These are phyloP conservation scores for Paecilomyces fulvus DNA, from an alignment of 2,329 filamentous ascomycete genomes.

Conservation along the genomic window DNA sequence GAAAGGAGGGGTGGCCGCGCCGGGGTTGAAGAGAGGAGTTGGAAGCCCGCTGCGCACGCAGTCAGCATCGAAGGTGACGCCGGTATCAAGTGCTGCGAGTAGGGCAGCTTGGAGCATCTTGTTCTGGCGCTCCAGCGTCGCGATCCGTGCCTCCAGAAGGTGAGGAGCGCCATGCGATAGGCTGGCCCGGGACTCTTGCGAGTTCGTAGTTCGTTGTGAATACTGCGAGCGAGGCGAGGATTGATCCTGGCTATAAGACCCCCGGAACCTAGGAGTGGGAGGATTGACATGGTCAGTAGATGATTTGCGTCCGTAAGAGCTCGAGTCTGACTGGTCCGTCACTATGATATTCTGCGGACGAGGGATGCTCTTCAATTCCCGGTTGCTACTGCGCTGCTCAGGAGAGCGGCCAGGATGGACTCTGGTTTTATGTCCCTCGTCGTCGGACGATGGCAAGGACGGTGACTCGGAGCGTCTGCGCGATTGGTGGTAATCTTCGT, in stretches of 20 bases:
- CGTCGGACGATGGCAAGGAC: slow-evolving; percentile 32
- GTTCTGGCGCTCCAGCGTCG: slow-evolving; percentile 34
- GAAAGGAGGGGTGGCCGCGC: not conserved
- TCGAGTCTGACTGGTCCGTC: not conserved
- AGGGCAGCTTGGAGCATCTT: slow-evolving; percentile 35
- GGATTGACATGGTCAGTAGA: not conserved
- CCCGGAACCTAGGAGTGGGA: not conserved
- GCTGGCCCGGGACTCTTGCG: slow-evolving; percentile 11
- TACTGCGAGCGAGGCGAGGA: slow-evolving; percentile 15
- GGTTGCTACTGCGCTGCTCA: not conserved
- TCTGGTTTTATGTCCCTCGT: slow-evolving; percentile 23
- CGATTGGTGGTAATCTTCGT: slow-evolving; percentile 11
- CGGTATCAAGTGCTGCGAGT: slow-evolving; percentile 30
- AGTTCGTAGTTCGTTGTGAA: slow-evolving; percentile 14
- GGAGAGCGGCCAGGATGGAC: slow-evolving; percentile 5
- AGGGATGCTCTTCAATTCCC: not conserved
- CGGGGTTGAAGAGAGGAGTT: slow-evolving; percentile 1
- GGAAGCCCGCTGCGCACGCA: slow-evolving; percentile 13
- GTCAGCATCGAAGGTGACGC: slow-evolving; percentile 22
- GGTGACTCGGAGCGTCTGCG: slow-evolving; percentile 19
- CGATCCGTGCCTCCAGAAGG: slow-evolving; percentile 30
- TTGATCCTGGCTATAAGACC: slow-evolving; percentile 7
- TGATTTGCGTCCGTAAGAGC: not conserved
- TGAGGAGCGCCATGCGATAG: slow-evolving; percentile 6
- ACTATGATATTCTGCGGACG: not conserved